These are phyloP conservation scores for Dioscorea alata DNA, from an alignment of 106 monocot genomes.

Conservation along the genomic window DNA sequence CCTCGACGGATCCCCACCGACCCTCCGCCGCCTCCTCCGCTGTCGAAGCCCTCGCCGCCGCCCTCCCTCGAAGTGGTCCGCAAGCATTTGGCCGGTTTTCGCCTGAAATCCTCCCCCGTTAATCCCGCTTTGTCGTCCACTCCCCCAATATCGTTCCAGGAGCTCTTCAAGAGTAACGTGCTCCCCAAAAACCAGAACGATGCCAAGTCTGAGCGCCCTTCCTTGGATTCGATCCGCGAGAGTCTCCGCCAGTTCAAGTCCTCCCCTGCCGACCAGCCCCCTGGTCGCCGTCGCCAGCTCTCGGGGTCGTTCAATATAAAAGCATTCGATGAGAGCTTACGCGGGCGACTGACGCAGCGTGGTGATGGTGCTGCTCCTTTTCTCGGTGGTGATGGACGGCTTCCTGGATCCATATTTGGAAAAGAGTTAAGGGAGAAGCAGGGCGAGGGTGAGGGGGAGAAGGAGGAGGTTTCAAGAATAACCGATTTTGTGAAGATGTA, in stretches of 20 bases:
- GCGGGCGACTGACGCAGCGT: background rate
- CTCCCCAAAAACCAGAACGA: background rate
- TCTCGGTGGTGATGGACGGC: background rate
- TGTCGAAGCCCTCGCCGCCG: constrained; percentile 6
- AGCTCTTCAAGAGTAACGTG: constrained; percentile 48
- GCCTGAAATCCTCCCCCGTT: constrained; percentile 11
- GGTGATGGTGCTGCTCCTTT: background rate
- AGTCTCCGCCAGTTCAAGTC: constrained; percentile 37
- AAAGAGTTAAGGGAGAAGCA: constrained; percentile 43
- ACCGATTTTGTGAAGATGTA: constrained; percentile 66
- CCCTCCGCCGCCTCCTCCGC: constrained; percentile 24
- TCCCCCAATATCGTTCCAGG: constrained; percentile 44
- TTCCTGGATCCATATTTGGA: constrained; percentile 73
- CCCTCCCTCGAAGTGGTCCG: constrained; percentile 62
- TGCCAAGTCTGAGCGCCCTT: background rate
- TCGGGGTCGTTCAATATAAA: constrained; percentile 9
- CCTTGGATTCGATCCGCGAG: constrained; percentile 37
- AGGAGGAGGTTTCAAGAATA: constrained; percentile 12
- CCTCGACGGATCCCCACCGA: constrained; percentile 43
- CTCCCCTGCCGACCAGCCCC: background rate
- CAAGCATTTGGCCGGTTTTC: constrained; percentile 56
- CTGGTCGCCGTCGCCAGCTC: background rate
- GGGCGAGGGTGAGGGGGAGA: constrained; percentile 21
- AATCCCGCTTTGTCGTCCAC: background rate
- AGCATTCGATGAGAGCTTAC: constrained; percentile 27